Evolutionary conservation across 129 eudicot species (phyloP), one percentile per base, ranked within the genome.

Genomic region (Centaurea solstitialis): DNA sequence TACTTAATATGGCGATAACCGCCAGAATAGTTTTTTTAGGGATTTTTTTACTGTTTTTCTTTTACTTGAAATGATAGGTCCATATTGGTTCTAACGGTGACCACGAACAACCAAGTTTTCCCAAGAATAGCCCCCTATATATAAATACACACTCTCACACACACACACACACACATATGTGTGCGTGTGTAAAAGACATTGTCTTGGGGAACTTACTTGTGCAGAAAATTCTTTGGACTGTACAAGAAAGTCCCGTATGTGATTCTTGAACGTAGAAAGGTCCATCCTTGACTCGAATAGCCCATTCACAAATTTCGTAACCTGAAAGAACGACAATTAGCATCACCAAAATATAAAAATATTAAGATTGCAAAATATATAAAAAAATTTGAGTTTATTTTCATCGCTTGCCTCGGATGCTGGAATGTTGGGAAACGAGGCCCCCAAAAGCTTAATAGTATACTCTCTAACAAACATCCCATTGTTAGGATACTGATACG

Each of bases 181-280:
- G 8, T 53, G 21, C 17, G 7, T 53, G 9, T 57, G 22, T 57
- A 17, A 57, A 57, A 21, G 6, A 17, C 9, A 0, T 57, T 57
- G 65, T 41, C 35, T 62, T 24, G 38, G 21, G 35, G 28, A 23
- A 62, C 68, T 70, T 84, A 93, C 99, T 97, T 96, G 99, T 43
- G 98, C 98, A 24, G 99, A 93, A 73, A 96, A 96, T 76, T 91
- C 98, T 86, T 96, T 96, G 3, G 99, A 93, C 74, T 96, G 99
- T 78, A 96, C 95, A 68, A 96, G 97, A 35, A 96, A 96, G 82
- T 96, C 99, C 76, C 98, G 82, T 79, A 93, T 96, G 89, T 93
- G 98, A 81, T 89, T 88, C 79, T 96, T 96, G 81, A 96, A 93
- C 30, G 91, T 87, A 18, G 93, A 28, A 78, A 91, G 92, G 66